A percentile compares a stretch with the other conserved stretches of the same genome.
phyloP scores from a whole-genome alignment of 2,329 filamentous ascomycete genomes.

The Didymellaceae sp. region DNA sequence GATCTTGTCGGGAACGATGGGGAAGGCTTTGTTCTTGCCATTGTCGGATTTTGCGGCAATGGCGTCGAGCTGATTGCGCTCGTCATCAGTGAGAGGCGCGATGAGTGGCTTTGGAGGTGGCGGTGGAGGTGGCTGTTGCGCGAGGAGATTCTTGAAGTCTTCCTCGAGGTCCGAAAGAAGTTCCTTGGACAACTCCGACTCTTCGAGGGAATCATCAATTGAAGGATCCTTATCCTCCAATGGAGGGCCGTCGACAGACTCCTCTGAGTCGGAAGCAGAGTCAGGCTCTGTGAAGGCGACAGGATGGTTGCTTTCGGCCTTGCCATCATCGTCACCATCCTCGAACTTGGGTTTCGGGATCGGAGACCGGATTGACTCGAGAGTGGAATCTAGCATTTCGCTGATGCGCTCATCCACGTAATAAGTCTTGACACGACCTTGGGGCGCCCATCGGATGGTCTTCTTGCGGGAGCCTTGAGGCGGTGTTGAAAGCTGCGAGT shows the following conservation, averaged over 20 bases:
- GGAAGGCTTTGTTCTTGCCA: constrained; percentile 20
- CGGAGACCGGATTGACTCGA: constrained; percentile 24
- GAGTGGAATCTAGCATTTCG: constrained; percentile 33
- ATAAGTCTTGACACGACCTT: constrained; percentile 23
- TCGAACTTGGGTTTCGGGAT: not conserved
- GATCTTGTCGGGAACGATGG: constrained; percentile 49
- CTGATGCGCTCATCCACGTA: constrained; percentile 28
- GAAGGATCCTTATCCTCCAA: not conserved
- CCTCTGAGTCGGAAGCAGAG: constrained; percentile 6
- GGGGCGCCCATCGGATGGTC: constrained; percentile 22
- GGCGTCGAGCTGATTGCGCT: constrained; percentile 21
- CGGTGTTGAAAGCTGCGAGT: not conserved
- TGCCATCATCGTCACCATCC: not conserved
- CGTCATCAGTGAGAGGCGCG: constrained; percentile 23
- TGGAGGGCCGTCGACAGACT: constrained; percentile 1
- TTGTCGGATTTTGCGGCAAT: constrained; percentile 22
- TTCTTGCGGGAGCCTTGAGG: constrained; percentile 11
- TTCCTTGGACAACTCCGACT: constrained; percentile 28
- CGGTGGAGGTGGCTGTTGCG: constrained; percentile 15
- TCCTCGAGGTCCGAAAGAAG: constrained; percentile 28
- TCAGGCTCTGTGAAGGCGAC: not conserved
- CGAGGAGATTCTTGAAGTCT: constrained; percentile 21
- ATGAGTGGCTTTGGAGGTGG: constrained; percentile 26
- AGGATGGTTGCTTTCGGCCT: not conserved
- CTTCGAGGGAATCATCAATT: constrained; percentile 25